Evolutionary conservation across 495 filamentous ascomycete species (phyloP).

Genomic region (Podospora fimiseda): DNA sequence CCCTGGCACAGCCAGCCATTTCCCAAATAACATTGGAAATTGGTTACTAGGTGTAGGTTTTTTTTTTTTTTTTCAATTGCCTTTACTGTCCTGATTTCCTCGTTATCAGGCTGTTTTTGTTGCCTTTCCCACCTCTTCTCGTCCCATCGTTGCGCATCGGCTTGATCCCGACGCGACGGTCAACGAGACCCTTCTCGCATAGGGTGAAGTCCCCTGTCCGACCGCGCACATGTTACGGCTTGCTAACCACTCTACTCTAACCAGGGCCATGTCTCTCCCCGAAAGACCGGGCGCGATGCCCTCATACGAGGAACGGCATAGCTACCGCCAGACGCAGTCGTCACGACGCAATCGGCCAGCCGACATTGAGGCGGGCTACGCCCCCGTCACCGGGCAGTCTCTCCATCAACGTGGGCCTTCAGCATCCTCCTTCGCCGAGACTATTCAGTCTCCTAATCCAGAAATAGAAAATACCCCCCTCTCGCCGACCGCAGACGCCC

Average conservation of each 20-base stretch:
- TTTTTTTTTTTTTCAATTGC: conserved; percentile 3
- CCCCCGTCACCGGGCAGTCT: conserved; percentile 28
- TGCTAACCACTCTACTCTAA: conserved; percentile 18
- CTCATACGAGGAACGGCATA: conserved; percentile 48
- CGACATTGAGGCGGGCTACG: conserved; percentile 59
- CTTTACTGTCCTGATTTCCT: not conserved
- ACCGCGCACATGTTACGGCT: conserved; percentile 2
- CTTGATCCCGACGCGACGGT: conserved; percentile 4
- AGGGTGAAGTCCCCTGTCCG: conserved; percentile 19
- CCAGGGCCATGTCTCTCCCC: conserved; percentile 58
- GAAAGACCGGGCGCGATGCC: conserved; percentile 57
- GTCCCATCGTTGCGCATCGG: not conserved
- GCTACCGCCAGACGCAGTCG: conserved; percentile 59
- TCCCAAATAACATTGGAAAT: conserved; percentile 19
- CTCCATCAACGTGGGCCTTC: conserved; percentile 46
- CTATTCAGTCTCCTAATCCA: conserved; percentile 41
- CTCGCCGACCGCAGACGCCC: conserved; percentile 25
- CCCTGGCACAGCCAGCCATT: conserved; percentile 10
- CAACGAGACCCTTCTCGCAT: conserved; percentile 7
- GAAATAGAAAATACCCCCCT: conserved; percentile 41
- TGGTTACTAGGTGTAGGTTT: conserved; percentile 14
- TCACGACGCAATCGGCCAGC: conserved; percentile 55
- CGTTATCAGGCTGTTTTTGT: not conserved
- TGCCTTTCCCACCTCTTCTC: not conserved
- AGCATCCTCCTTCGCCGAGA: conserved; percentile 44